Conservation (phyloP, 2,329 filamentous ascomycete genomes). For the Aureobasidium sp. region DNA sequence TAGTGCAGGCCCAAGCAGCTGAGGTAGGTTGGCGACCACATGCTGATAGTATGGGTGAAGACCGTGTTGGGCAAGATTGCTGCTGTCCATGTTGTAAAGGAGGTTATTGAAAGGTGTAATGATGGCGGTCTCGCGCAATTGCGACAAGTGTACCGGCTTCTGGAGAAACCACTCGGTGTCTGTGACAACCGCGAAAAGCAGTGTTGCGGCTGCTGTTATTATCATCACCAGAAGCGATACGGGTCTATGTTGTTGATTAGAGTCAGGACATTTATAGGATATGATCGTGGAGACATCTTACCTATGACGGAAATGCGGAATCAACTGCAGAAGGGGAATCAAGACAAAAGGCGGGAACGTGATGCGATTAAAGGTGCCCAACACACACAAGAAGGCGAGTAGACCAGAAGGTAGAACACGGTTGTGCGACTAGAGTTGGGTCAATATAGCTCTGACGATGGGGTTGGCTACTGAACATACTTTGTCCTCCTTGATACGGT, state of each 20-base stretch:
- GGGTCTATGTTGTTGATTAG: constrained; percentile 34
- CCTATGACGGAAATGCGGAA: constrained; percentile 80
- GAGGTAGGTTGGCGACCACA: constrained; percentile 43
- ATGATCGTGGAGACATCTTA: constrained; percentile 36
- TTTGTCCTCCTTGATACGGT: constrained; percentile 71
- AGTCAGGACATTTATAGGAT: not conserved
- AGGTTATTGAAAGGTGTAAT: constrained; percentile 48
- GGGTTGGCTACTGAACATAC: constrained; percentile 36
- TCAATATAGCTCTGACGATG: not conserved
- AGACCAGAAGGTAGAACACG: constrained; percentile 68
- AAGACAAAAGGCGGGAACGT: constrained; percentile 92
- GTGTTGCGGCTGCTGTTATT: constrained; percentile 58
- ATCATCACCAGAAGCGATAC: constrained; percentile 54
- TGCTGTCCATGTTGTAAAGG: constrained; percentile 40
- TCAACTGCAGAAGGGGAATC: constrained; percentile 70
- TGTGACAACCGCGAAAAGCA: constrained; percentile 65
- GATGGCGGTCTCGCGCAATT: constrained; percentile 49
- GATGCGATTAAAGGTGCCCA: constrained; percentile 91
- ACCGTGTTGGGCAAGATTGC: constrained; percentile 46
- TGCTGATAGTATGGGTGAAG: constrained; percentile 47
- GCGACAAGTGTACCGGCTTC: constrained; percentile 55
- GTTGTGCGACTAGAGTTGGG: constrained; percentile 53
- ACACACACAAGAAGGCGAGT: constrained; percentile 71
- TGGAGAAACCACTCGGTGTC: constrained; percentile 76
- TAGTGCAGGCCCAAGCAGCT: constrained; percentile 45